phyloP scores from a whole-genome alignment of 768 basidiomycete species.

The Boletus tylopilopsis region DNA sequence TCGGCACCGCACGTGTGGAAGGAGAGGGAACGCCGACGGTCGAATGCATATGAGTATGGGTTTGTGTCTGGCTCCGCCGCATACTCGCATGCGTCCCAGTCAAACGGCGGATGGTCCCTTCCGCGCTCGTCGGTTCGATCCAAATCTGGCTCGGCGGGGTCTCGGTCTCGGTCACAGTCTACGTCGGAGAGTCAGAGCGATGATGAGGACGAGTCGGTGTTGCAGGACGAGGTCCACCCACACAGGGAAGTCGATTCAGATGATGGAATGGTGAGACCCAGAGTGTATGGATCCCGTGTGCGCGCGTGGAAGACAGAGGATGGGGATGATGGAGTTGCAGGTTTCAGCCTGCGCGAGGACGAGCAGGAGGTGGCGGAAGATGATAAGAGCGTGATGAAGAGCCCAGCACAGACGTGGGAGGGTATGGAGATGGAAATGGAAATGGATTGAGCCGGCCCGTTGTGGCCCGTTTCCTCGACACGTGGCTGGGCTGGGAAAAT shows the following conservation, averaged over 20 bases:
- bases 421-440: conserved; percentile 54
- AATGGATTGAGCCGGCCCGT: conserved; percentile 17
- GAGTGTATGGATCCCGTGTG: neutral
- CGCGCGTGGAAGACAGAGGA: conserved; percentile 4
- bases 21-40: conserved; percentile 8
- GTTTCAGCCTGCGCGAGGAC: conserved; percentile 4
- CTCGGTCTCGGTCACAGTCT: conserved; percentile 31
- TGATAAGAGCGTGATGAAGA: neutral
- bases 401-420: conserved; percentile 33
- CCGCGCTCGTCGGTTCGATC: conserved; percentile 50
- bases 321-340: neutral
- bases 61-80: neutral
- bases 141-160: conserved; percentile 35
- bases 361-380: neutral
- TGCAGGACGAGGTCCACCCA: neutral
- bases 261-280: neutral
- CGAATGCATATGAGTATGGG: conserved; percentile 16
- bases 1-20: neutral
- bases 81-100: conserved; percentile 11
- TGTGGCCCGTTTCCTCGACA: neutral
- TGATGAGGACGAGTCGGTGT: conserved; percentile 21
- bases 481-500: too few relatives aligned
- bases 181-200: conserved; percentile 36
- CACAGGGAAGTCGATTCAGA: neutral
- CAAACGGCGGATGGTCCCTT: conserved; percentile 49